phyloP scores from a whole-genome alignment of 2,329 filamentous ascomycete genomes.

The Graphilbum sp. region DNA sequence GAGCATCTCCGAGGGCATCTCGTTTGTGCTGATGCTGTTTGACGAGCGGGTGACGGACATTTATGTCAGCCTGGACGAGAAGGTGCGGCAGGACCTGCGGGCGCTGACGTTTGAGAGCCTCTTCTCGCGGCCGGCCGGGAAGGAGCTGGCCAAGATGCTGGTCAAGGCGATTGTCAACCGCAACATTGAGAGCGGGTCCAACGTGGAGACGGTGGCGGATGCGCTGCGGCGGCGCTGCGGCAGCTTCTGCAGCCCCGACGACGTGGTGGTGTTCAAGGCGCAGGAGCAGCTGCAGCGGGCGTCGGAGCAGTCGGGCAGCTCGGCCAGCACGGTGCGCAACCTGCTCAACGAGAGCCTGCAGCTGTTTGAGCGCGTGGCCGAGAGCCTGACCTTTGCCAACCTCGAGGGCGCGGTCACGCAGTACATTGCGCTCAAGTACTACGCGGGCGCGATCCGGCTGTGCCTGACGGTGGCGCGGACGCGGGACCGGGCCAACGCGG shows the following conservation, averaged over 20 bases:
- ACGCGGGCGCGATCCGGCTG: conserved; percentile 81
- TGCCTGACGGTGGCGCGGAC: conserved; percentile 70
- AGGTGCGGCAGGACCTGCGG: conserved; percentile 50
- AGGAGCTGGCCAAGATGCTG: conserved; percentile 80
- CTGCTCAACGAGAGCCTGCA: conserved; percentile 78
- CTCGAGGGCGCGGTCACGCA: conserved; percentile 61
- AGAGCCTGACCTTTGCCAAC: conserved; percentile 65
- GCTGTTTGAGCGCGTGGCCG: conserved; percentile 78
- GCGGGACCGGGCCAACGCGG: conserved; percentile 73
- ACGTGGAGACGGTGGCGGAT: conserved; percentile 93
- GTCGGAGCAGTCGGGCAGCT: conserved; percentile 57
- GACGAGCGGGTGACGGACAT: conserved; percentile 89
- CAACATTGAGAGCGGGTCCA: conserved; percentile 91
- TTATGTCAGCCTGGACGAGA: conserved; percentile 55
- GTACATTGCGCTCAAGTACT: conserved; percentile 73
- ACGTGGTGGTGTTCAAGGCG: conserved; percentile 96
- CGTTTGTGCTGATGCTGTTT: conserved; percentile 86
- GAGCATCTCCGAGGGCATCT: conserved; percentile 90
- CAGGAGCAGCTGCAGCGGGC: conserved; percentile 88
- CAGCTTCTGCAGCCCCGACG: conserved; percentile 93
- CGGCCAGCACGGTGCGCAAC: conserved; percentile 60
- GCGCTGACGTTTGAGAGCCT: conserved; percentile 76
- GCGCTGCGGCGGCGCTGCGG: conserved; percentile 83
- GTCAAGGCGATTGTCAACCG: conserved; percentile 97
- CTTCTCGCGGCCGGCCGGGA: conserved; percentile 64